Conservation (phyloP, 2,329 filamentous ascomycete genomes). For the Thelonectria blattea region DNA sequence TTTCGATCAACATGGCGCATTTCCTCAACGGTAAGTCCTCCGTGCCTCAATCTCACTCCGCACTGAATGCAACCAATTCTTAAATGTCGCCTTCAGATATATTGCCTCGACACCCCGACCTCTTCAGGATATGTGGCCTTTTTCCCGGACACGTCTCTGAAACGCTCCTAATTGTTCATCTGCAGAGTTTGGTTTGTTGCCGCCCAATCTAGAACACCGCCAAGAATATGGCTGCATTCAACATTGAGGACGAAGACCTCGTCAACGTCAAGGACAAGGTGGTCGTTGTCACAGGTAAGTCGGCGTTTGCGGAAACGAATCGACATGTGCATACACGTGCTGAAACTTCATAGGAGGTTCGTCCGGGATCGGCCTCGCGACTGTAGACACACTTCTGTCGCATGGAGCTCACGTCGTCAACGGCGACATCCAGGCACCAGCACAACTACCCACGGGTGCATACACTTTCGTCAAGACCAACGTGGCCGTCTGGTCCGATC, state of each 20-base stretch:
- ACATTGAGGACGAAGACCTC: slow-evolving; percentile 53
- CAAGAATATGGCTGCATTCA: slow-evolving; percentile 49
- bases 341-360: slow-evolving; percentile 51
- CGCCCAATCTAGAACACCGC: neutral
- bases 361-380: slow-evolving; percentile 66
- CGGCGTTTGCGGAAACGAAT: neutral
- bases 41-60: neutral
- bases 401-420: slow-evolving; percentile 61
- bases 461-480: slow-evolving; percentile 51
- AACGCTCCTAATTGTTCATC: neutral
- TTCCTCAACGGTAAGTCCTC: no score
- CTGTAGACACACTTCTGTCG: slow-evolving; percentile 56
- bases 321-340: neutral
- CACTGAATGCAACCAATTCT: neutral
- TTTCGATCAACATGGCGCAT: no score
- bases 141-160: neutral
- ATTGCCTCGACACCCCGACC: neutral
- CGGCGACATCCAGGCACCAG: slow-evolving; percentile 56
- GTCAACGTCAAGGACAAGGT: slow-evolving; percentile 54
- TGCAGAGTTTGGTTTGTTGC: neutral
- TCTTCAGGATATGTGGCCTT: neutral
- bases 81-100: neutral
- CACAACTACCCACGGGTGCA: slow-evolving; percentile 28
- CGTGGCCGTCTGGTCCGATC: slow-evolving; percentile 56
- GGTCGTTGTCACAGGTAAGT: slow-evolving; percentile 55